Base-by-base conservation (phyloP, 2,329 filamentous ascomycete species). In the Aspergillus hiratsukae region DNA sequence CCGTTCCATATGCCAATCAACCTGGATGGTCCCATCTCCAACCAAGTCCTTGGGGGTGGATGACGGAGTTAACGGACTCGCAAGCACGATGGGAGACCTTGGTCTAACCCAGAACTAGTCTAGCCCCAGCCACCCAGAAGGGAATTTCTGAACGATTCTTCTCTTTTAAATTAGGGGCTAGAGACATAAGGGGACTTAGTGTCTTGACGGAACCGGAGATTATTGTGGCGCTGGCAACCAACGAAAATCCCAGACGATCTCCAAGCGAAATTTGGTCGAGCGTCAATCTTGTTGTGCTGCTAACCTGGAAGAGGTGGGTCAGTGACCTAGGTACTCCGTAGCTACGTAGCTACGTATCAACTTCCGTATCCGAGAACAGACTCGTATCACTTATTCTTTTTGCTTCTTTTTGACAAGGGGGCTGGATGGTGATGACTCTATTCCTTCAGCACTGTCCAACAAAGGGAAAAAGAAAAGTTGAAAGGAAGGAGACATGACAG, bases 171-270 rank as follows among this genome's bases (percentile, higher is more conserved):
- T 62, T 60, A 57, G 61, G 59, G 57, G 62, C 57, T 57, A 63
- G 58, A 55, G 45, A 40, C 49, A 17, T 23, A 29, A 29, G 25
- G 35, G 41, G 35, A 46, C 52, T 57, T 62, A 59, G 55, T 51
- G 53, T 37, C 40, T 28, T 58, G 59, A 57, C 57, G 53, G 54
- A 61, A 57, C 61, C 64, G 64, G 64, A 66, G 62, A 64, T 66
- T 66, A 64, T 64, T 58, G 57, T 64, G 59, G 61, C 53, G 55
- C 52, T 57, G 58, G 48, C 53, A 54, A 49, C 58, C 58, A 59
- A 60, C 54, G 43, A 60, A 53, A 56, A 49, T 27, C 21, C 43
- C 31, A 37, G 14, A 46, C 6, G 23, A 23, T 27, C 25, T 25
- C 25, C 25, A 37, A 46, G 31, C 31, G 17, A 35, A 50, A 37